Evolutionary conservation across 176 grass and related monocot species (phyloP).

Genomic region (Carex cristatella): DNA sequence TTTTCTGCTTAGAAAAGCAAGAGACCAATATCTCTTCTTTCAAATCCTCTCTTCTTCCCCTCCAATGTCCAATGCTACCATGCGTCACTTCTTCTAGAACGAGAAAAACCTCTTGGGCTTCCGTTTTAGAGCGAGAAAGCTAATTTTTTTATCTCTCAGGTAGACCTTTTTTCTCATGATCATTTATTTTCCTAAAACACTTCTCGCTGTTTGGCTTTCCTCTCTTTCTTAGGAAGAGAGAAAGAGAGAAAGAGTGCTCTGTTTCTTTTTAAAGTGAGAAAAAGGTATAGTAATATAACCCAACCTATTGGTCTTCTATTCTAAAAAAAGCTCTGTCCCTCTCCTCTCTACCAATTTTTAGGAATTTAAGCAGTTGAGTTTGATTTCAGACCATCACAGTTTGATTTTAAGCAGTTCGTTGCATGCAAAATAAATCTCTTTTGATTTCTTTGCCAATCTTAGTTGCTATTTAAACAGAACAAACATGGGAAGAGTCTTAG

Average conservation of each 20-base stretch:
- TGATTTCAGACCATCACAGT: not conserved
- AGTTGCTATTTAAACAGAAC: not conserved
- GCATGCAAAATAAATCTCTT: not conserved
- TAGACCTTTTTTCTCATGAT: constrained; percentile 1
- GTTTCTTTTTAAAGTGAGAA: not conserved
- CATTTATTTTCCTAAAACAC: not conserved
- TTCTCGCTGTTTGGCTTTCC: not conserved
- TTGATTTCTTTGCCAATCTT: not conserved
- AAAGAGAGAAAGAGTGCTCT: not conserved
- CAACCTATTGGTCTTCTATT: not conserved
- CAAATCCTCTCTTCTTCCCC: not conserved
- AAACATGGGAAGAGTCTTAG: not conserved
- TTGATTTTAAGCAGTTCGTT: not conserved
- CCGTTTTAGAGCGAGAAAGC: not conserved
- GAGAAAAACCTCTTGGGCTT: not conserved
- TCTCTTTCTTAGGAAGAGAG: not conserved
- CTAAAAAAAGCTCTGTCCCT: not conserved
- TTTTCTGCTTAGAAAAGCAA: constrained; percentile 6
- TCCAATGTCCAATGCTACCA: constrained; percentile 1
- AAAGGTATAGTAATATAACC: not conserved
- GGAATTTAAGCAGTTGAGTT: not conserved
- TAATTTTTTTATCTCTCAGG: constrained; percentile 1
- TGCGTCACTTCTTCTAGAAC: not conserved
- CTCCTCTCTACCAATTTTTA: not conserved
- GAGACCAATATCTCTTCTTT: constrained; percentile 10